Conservation (phyloP, 495 filamentous ascomycete genomes). For the Xylaria sp. region DNA sequence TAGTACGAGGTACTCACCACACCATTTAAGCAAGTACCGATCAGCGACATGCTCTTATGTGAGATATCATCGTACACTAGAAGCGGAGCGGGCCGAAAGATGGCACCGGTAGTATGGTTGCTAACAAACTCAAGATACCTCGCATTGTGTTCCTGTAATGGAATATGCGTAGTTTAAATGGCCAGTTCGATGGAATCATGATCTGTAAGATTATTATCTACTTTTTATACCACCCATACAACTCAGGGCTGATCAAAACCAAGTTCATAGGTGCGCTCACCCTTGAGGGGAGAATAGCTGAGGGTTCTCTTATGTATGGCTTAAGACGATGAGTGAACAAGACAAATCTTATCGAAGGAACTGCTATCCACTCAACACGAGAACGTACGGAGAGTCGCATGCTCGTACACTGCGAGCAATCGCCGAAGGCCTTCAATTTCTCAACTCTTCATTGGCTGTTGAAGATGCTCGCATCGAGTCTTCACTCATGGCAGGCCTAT, state of each 20-base stretch:
- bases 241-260: background rate
- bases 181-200: background rate
- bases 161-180: background rate
- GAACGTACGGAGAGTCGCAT: no score
- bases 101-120: background rate
- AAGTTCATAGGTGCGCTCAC: background rate
- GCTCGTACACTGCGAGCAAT: background rate
- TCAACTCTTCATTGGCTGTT: background rate
- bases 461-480: background rate
- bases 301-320: background rate
- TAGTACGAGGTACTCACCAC: background rate
- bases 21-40: background rate
- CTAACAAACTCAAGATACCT: background rate
- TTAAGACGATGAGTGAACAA: background rate
- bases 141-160: background rate
- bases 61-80: background rate
- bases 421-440: background rate
- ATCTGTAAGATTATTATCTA: background rate
- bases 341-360: background rate
- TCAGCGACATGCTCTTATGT: background rate
- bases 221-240: background rate
- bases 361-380: background rate
- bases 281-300: background rate
- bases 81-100: constrained; percentile 19
- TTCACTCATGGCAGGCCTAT: background rate